phyloP scores from a whole-genome alignment of 371 early-diverging fungal genomes.

The Circinella minor region DNA sequence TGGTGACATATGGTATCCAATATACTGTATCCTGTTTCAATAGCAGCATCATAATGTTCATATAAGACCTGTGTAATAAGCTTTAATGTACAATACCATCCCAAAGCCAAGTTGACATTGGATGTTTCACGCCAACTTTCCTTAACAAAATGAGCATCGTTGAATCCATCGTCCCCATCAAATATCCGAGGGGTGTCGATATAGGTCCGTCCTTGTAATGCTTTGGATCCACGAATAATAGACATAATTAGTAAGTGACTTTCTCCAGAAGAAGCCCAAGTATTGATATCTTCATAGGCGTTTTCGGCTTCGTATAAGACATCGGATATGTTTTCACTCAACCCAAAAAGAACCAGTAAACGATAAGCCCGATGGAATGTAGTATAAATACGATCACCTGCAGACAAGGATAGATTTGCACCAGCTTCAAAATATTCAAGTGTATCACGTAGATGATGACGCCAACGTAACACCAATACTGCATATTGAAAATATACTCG shows the following conservation, averaged over 20 bases:
- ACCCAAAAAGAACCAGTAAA: conserved; percentile 24
- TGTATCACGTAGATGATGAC: conserved; percentile 31
- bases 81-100: conserved; percentile 42
- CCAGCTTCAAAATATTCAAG: conserved; percentile 17
- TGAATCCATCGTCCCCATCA: conserved; percentile 50
- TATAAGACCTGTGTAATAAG: conserved; percentile 42
- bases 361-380: conserved; percentile 37
- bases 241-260: conserved; percentile 38
- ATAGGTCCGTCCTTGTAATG: conserved; percentile 44
- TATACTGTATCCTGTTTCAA: conserved; percentile 33
- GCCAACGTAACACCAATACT: conserved; percentile 35
- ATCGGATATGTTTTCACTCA: conserved; percentile 22
- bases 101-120: conserved; percentile 32
- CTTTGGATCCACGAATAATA: conserved; percentile 43
- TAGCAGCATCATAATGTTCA: conserved; percentile 40
- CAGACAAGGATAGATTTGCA: conserved; percentile 23
- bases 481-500: conserved; percentile 36
- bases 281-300: conserved; percentile 40
- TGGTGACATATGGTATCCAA: conserved; percentile 32
- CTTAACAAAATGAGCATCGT: conserved; percentile 36
- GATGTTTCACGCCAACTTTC: conserved; percentile 38
- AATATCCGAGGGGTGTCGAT: conserved; percentile 26
- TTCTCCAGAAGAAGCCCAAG: conserved; percentile 41
- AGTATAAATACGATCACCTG: conserved; percentile 48
- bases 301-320: conserved; percentile 31